These are phyloP conservation scores for Corynascus novoguineensis DNA, from an alignment of 495 filamentous ascomycete species.

Conservation along the genomic window DNA sequence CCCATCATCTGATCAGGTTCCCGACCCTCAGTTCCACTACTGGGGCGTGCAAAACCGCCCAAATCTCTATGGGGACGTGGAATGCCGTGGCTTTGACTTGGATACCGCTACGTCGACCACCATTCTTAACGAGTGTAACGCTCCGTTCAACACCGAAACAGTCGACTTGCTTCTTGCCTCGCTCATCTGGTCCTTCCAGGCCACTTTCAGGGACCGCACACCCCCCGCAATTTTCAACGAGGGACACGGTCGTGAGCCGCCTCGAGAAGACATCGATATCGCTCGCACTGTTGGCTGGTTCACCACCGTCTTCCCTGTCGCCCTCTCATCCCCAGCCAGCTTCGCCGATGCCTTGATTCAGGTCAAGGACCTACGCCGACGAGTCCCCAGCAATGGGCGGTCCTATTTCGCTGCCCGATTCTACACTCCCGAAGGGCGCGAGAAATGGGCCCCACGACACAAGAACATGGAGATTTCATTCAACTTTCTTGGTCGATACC, in stretches of 20 bases:
- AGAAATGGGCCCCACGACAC: constrained; percentile 27
- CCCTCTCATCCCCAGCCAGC: not conserved
- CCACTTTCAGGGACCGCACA: constrained; percentile 38
- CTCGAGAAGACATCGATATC: constrained; percentile 17
- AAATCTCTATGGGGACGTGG: constrained; percentile 28
- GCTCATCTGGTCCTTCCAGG: constrained; percentile 29
- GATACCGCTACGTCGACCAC: constrained; percentile 12
- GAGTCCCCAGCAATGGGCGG: constrained; percentile 17
- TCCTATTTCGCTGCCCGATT: constrained; percentile 31
- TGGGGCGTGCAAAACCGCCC: constrained; percentile 27
- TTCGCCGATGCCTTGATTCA: constrained; percentile 19
- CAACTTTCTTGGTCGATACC: constrained; percentile 59
- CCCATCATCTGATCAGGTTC: not conserved
- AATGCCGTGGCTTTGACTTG: constrained; percentile 20
- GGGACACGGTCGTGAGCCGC: constrained; percentile 30
- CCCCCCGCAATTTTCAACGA: constrained; percentile 43
- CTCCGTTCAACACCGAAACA: constrained; percentile 28
- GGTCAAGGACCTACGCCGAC: constrained; percentile 23
- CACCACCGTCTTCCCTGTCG: constrained; percentile 25
- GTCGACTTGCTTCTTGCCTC: constrained; percentile 34
- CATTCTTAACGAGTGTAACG: constrained; percentile 24
- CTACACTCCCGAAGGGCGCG: constrained; percentile 30
- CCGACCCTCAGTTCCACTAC: constrained; percentile 20
- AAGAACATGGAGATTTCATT: constrained; percentile 55
- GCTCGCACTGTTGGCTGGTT: constrained; percentile 30